Evolutionary conservation across 2,329 filamentous ascomycete species (phyloP).

Genomic region (Exophiala bonariae): DNA sequence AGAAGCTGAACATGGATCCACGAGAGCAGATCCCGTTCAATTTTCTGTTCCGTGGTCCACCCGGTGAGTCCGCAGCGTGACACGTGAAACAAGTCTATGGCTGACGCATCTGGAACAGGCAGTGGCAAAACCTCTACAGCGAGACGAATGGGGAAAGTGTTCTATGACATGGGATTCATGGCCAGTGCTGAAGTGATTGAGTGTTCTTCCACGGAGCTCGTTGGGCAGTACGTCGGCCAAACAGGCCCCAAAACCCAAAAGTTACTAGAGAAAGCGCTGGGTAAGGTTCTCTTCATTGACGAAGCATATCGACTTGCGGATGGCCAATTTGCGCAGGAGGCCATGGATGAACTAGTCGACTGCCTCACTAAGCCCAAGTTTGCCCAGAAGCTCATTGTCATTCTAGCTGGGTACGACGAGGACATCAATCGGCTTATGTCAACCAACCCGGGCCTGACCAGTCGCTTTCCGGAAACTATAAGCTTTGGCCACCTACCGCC

Average conservation of each 20-base stretch:
- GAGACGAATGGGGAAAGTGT: conserved; percentile 70
- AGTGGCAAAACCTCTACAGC: conserved; percentile 76
- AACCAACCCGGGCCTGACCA: conserved; percentile 11
- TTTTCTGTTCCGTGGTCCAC: conserved; percentile 68
- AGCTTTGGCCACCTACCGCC: conserved; percentile 39
- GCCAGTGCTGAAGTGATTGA: conserved; percentile 59
- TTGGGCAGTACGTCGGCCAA: conserved; percentile 67
- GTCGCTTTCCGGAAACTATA: conserved; percentile 15
- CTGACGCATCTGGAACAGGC: conserved; percentile 12
- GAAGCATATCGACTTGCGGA: conserved; percentile 74
- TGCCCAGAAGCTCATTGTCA: conserved; percentile 15
- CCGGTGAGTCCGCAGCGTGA: no score
- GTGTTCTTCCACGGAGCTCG: conserved; percentile 65
- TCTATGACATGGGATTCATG: conserved; percentile 71
- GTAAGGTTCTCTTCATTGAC: conserved; percentile 74
- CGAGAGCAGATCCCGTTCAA: conserved; percentile 63
- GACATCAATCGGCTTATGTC: conserved; percentile 15
- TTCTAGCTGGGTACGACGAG: conserved; percentile 20
- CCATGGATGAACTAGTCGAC: conserved; percentile 27
- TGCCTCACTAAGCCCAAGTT: conserved; percentile 20
- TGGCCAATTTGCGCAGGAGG: conserved; percentile 59
- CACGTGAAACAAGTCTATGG: conserved; percentile 9
- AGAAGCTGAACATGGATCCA: conserved; percentile 54
- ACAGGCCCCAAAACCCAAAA: conserved; percentile 64
- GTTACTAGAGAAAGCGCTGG: conserved; percentile 56